phyloP scores from a whole-genome alignment of 1,284 basidiomycete genomes.

The Salmacisia buchloeana region DNA sequence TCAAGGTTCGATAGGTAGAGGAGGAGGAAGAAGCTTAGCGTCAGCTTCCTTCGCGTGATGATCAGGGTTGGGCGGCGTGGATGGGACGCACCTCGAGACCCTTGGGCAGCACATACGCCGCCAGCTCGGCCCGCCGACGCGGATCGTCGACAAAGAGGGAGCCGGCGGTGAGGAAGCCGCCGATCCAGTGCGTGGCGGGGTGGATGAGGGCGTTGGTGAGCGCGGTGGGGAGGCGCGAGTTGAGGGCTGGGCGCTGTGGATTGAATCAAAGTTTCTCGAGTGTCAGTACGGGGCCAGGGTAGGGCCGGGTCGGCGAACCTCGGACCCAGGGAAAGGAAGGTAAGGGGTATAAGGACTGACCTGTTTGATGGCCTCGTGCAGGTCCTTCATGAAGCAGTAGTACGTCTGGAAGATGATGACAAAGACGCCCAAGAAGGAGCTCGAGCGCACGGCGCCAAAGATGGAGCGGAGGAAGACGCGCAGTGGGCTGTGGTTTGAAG shows the following conservation, averaged over 20 bases:
- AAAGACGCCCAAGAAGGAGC: conserved; percentile 80
- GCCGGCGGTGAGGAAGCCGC: conserved; percentile 70
- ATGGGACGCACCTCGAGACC: conserved; percentile 53
- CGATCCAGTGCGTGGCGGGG: conserved; percentile 65
- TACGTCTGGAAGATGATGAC: conserved; percentile 80
- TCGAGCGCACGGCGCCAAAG: conserved; percentile 73
- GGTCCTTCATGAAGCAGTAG: conserved; percentile 68
- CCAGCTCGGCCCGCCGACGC: conserved; percentile 71
- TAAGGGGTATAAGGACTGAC: conserved; percentile 39
- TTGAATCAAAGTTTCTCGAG: too few relatives aligned
- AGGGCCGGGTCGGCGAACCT: conserved; percentile 15
- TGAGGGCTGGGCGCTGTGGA: conserved; percentile 9
- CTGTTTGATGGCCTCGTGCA: conserved; percentile 53
- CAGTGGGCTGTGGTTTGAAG: conserved; percentile 17
- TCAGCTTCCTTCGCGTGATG: too few relatives aligned
- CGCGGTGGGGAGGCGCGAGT: conserved; percentile 52
- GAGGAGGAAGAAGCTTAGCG: neutral
- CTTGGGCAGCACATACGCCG: conserved; percentile 94
- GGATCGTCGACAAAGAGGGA: conserved; percentile 82
- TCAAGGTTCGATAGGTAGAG: conserved; percentile 63
- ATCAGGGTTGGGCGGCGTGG: too few relatives aligned
- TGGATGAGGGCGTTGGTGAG: conserved; percentile 61
- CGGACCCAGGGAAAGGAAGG: neutral
- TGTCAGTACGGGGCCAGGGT: conserved; percentile 24
- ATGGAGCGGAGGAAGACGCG: conserved; percentile 55